Evolutionary conservation across 2,329 filamentous ascomycete species (phyloP), one percentile per base, ranked within the genome.

Genomic region (Aureobasidium sp.): DNA sequence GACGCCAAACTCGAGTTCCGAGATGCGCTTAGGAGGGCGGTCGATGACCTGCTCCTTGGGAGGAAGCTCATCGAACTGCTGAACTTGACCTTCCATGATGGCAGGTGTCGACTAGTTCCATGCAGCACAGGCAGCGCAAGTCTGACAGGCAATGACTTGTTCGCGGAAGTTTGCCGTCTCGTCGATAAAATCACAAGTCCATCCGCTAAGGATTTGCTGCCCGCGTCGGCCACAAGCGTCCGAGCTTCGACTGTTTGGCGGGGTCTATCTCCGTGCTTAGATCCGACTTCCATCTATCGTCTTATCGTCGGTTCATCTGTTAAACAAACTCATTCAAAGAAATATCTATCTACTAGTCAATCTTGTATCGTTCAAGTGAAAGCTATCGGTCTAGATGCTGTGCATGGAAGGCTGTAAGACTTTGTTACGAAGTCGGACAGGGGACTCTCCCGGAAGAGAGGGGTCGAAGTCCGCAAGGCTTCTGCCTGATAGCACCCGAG

Each of bases 1-100:
- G 65, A 97, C 90, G 71, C 93, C 93, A 76, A 97, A 97, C 73
- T 96, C 92, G 74, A 97, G 84, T 72, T 91, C 88, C 74, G 88
- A 91, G 79, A 97, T 95, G 71, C 90, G 88, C 80, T 96, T 96
- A 37, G 93, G 93, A 62, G 90, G 82, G 73, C 87, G 87, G 77
- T 97, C 91, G 60, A 91, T 84, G 73, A 97, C 88, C 83, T 96
- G 91, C 79, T 91, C 86, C 82, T 97, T 97, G 70, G 63, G 50
- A 41, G 62, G 61, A 26, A 62, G 57, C 17, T 64, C 62, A 50
- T 57, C 53, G 13, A n/a, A 37, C 20, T 41, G 46, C 15, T 37
- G 56, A 17, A 23, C 37, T 60, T 59, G 56, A 29, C 13, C 17
- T 20, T 60, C 57, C 57, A 60, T 60, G 44, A 42, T 60, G 57